Conservation (phyloP, 306 rosid species). For the Adenanthera pavonina region DNA sequence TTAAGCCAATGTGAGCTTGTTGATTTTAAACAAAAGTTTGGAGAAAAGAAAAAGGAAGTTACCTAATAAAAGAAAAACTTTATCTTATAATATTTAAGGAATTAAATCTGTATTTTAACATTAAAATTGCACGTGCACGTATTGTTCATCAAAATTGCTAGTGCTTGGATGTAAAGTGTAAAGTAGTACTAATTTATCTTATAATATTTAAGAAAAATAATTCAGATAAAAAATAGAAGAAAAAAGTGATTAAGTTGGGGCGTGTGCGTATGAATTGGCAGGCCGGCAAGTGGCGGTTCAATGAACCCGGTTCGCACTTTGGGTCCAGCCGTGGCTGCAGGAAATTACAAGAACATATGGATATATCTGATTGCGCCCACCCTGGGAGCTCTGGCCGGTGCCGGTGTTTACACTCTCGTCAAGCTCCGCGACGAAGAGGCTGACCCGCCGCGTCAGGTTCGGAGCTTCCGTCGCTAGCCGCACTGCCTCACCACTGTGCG, state of each 20-base stretch:
- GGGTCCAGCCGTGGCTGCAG: conserved; percentile 93
- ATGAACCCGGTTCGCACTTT: conserved; percentile 98
- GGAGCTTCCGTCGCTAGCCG: conserved; percentile 74
- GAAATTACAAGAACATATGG: conserved; percentile 76
- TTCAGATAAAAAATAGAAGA: too few species aligned
- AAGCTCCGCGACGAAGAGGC: conserved; percentile 62
- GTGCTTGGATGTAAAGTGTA: too few species aligned
- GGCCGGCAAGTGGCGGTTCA: conserved; percentile 87
- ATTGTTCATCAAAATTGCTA: too few species aligned
- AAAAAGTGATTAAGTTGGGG: neutral
- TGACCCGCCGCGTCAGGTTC: conserved; percentile 53
- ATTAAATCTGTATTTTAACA: too few species aligned
- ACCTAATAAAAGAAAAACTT: too few species aligned
- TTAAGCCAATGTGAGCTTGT: too few species aligned
- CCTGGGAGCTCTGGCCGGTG: conserved; percentile 82
- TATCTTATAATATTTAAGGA: too few species aligned
- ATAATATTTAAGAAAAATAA: neutral
- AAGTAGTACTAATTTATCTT: too few species aligned
- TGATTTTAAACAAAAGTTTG: too few species aligned
- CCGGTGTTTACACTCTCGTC: conserved; percentile 69
- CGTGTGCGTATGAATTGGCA: conserved; percentile 20
- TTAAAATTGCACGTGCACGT: too few species aligned
- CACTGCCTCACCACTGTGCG: neutral
- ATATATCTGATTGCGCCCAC: conserved; percentile 83
- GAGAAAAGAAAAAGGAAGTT: too few species aligned